Evolutionary conservation across 179 eudicot species (phyloP), one percentile per base, ranked within the genome.

Genomic region (Actinidia chinensis): DNA sequence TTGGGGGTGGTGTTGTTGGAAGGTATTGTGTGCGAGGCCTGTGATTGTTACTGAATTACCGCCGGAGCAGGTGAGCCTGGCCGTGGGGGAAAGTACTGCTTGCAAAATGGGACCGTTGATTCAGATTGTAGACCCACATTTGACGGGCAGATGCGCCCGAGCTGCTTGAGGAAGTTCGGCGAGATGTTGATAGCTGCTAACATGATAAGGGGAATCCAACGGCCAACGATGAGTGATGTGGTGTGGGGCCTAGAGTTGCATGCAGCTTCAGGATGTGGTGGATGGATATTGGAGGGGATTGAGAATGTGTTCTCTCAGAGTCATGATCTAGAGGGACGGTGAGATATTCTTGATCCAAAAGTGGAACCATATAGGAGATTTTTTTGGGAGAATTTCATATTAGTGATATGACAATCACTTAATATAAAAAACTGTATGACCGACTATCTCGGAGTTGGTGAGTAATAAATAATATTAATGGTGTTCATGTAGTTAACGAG

Each of bases 1-100:
- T 7, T 83, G 14, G 86, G 86, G 0, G 83, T 83, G 33, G 86
- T 83, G 23, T 66, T 83, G 50, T 55, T 83, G 58, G 86, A 83
- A 70, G n/a, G 81, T 83, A 61, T 69, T 83, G 69, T 83, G 81
- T 70, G 83, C 79, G 5, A 69, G 86, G 60, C 81, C 83, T 0
- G 76, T 81, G 0, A 50, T 83, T 47, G 22, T 67, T 0, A 43
- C 60, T 1, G 47, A 46, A 2, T 55, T 71, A 15, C 52, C 65
- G 12, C 63, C 43, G 66, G 78, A 76, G 54, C 78, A 76, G 42
- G 79, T 83, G 54, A 83, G 68, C 76, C 76, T 83, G 79, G 85
- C 80, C 7, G 56, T n/a, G 18, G 79, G 80, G 85, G 58, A 1
- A 64, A 74, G 8, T 18, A 17, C 3, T 79, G 83, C 60, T 72